Conservation (phyloP, 345 rosid genomes). For the Pugionium cornutum region DNA sequence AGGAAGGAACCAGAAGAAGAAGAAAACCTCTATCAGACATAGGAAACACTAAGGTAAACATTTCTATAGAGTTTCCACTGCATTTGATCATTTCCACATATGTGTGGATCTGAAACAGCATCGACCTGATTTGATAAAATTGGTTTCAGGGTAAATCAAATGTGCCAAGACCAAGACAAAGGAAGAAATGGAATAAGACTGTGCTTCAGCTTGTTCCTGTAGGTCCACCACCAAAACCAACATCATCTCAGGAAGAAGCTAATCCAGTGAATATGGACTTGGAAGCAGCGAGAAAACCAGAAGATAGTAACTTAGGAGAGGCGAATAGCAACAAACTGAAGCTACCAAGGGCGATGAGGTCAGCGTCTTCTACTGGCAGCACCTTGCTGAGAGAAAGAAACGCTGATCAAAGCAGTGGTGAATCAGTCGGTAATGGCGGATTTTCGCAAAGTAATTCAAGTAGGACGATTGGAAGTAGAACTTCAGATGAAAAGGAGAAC, state of each 20-base stretch:
- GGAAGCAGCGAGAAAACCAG: slow-evolving; percentile 42
- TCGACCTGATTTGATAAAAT: neutral
- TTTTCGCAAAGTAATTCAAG: slow-evolving; percentile 49
- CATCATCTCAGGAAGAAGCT: slow-evolving; percentile 43
- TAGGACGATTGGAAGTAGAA: slow-evolving; percentile 45
- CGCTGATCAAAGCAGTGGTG: slow-evolving; percentile 54
- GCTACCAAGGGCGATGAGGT: slow-evolving; percentile 79
- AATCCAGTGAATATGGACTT: slow-evolving; percentile 4
- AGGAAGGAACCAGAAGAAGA: slow-evolving; percentile 40
- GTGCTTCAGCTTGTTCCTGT: slow-evolving; percentile 74
- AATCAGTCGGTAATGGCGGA: slow-evolving; percentile 45
- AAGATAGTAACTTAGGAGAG: slow-evolving; percentile 34
- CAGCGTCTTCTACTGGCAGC: slow-evolving; percentile 58
- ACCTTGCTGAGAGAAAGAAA: slow-evolving; percentile 79
- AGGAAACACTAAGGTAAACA: slow-evolving; percentile 60
- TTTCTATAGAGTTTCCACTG: neutral
- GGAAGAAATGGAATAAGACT: slow-evolving; percentile 80
- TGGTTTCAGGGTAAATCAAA: slow-evolving; percentile 67
- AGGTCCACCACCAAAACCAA: slow-evolving; percentile 39
- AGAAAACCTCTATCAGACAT: slow-evolving; percentile 85
- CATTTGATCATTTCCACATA: neutral
- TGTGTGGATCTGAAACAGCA: slow-evolving; percentile 2
- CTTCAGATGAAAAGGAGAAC: slow-evolving; percentile 82
- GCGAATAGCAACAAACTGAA: slow-evolving; percentile 53
- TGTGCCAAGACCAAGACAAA: slow-evolving; percentile 61